Percentiles rank a stretch among this genome's conserved stretches.
Conservation (phyloP, 2,329 filamentous ascomycete species). For the Beauveria asiatica region DNA sequence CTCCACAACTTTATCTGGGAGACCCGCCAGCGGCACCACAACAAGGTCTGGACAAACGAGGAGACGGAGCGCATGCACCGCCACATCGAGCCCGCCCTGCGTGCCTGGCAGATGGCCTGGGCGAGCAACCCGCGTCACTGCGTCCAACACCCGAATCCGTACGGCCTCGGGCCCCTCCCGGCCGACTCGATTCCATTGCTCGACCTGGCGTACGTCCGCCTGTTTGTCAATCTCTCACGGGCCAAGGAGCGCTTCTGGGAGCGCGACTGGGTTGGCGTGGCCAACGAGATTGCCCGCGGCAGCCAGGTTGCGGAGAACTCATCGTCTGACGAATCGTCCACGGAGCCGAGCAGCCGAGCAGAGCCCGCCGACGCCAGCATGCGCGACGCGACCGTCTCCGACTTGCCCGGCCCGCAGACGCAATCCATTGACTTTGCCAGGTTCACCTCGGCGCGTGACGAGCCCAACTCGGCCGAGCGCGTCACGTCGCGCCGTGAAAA, state of each 20-base stretch:
- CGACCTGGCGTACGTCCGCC: conserved; percentile 82
- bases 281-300: conserved; percentile 73
- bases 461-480: conserved; percentile 7
- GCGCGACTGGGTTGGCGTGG: conserved; percentile 85
- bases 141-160: conserved; percentile 76
- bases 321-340: conserved; percentile 46
- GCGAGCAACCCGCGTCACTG: conserved; percentile 77
- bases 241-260: conserved; percentile 94
- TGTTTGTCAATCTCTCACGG: conserved; percentile 87
- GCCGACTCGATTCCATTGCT: conserved; percentile 86
- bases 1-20: conserved; percentile 99
- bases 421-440: conserved; percentile 40
- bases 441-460: conserved; percentile 16
- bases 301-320: conserved; percentile 67
- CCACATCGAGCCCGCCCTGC: conserved; percentile 86
- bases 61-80: conserved; percentile 95
- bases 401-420: conserved; percentile 43
- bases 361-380: conserved; percentile 34
- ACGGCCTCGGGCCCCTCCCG: conserved; percentile 70
- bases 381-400: conserved; percentile 37
- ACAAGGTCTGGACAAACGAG: conserved; percentile 79
- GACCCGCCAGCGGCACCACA: conserved; percentile 81
- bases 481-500: conserved; percentile 61
- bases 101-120: conserved; percentile 93
- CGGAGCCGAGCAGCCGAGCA: conserved; percentile 34